These are phyloP conservation scores for Solanum stenotomum DNA, from an alignment of 257 asterid genomes.

Conservation along the genomic window DNA sequence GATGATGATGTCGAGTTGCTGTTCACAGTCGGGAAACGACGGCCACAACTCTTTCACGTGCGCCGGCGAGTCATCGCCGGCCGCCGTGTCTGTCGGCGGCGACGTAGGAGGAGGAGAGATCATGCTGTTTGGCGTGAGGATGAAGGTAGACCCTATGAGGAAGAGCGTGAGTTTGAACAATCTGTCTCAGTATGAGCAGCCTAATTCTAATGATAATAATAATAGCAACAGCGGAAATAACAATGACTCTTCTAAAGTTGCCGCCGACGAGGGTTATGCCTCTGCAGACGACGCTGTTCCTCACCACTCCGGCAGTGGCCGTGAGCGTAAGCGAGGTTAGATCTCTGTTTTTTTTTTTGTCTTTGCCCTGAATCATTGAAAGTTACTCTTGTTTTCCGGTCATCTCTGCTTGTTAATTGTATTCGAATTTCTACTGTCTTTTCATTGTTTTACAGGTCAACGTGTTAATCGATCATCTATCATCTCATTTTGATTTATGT, in stretches of 20 bases:
- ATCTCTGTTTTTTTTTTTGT: conserved; percentile 7
- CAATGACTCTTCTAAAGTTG: conserved; percentile 17
- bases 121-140: conserved; percentile 79
- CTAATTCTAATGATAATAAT: not conserved
- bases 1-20: not conserved
- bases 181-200: conserved; percentile 56
- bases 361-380: not conserved
- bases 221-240: not conserved
- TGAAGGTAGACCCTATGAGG: conserved; percentile 77
- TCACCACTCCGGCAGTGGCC: conserved; percentile 34
- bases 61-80: conserved; percentile 21
- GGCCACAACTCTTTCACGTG: conserved; percentile 20
- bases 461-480: not conserved
- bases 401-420: not conserved
- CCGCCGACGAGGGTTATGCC: conserved; percentile 44
- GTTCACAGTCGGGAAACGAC: conserved; percentile 8
- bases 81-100: conserved; percentile 3
- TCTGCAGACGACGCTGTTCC: conserved; percentile 71
- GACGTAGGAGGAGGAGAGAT: conserved; percentile 28
- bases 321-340: conserved; percentile 93
- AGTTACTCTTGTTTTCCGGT: not conserved
- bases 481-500: not conserved
- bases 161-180: conserved; percentile 86
- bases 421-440: too few species aligned
- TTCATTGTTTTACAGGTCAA: not conserved